phyloP scores from a whole-genome alignment of 1,284 basidiomycete genomes.

The Thelephora terrestris region DNA sequence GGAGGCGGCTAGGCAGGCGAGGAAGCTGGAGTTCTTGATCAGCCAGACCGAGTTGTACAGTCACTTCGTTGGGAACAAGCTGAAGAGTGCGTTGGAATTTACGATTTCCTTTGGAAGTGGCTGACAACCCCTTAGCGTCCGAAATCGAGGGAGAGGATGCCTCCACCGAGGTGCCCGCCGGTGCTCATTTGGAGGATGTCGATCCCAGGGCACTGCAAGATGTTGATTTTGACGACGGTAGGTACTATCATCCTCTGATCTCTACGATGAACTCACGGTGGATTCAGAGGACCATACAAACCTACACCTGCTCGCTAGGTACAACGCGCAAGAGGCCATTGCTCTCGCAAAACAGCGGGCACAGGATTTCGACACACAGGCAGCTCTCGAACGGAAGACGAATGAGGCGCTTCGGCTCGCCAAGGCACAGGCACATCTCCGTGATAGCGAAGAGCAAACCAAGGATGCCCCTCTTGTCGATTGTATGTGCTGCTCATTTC shows the following conservation, averaged over 20 bases:
- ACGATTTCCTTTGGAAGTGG: conserved; percentile 7
- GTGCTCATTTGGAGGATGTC: conserved; percentile 46
- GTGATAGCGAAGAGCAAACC: conserved; percentile 32
- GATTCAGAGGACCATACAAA: conserved; percentile 80
- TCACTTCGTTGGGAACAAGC: conserved; percentile 98
- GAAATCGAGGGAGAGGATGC: conserved; percentile 77
- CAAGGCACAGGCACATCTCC: conserved; percentile 52
- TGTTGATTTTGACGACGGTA: conserved; percentile 93
- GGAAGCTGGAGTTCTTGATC: conserved; percentile 98
- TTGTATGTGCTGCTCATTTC: conserved; percentile 34
- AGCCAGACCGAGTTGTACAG: conserved; percentile 99
- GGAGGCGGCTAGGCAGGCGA: conserved; percentile 89
- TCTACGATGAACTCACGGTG: conserved; percentile 2
- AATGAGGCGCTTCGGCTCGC: conserved; percentile 66
- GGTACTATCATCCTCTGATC: conserved; percentile 11
- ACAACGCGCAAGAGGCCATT: conserved; percentile 88
- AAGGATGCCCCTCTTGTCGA: conserved; percentile 45
- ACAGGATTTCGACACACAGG: conserved; percentile 76
- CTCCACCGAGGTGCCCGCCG: conserved; percentile 37
- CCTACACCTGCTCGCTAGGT: conserved; percentile 78
- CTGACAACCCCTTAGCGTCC: conserved; percentile 43
- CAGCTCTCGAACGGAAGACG: conserved; percentile 71
- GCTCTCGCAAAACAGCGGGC: conserved; percentile 76
- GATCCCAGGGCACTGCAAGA: conserved; percentile 53
- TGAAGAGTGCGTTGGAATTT: conserved; percentile 67